Base-by-base conservation (phyloP, 495 filamentous ascomycete species). In the Penicillium pulvis region DNA sequence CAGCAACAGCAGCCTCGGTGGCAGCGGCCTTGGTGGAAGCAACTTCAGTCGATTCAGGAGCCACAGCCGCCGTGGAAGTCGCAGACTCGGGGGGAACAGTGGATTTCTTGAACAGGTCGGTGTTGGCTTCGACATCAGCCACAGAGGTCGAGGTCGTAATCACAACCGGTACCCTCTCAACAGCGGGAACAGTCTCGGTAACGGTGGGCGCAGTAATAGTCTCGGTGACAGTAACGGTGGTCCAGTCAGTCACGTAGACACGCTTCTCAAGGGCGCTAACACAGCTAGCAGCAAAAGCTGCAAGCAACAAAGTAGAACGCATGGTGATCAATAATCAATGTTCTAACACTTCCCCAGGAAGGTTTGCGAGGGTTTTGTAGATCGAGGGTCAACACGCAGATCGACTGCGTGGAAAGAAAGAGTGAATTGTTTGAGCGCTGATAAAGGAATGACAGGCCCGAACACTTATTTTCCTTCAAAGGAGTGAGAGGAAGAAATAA, bases 241-340 rank as follows among this genome's bases (percentile, higher is more conserved):
- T 82, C 70, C 80, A 76, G 28, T 83, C 75, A 50, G 79, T 84
- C 62, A 82, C 75, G 51, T 81, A 66, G 62, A 75, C 78, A 54
- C 84, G 82, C 72, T 82, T 79, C 56, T 83, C 76, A 56, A 70
- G 45, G 19, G 88, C 89, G 51, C 71, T 77, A 57, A 83, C 86
- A 60, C 84, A 63, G 72, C 88, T 75, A 58, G 83, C 73, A 50
- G 85, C 88, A 66, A 88, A 74, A 45, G 82, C 80, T 65, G 84
- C 79, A 63, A 90, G 59, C 53, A 90, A 52, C 54, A 85, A 66
- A 33, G 88, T 86, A 55, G 80, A 85, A 72, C 84, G 90, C 91
- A 95, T 94, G 53, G 30, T 54, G 66, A 59, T 64, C 55, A 66
- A 64, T 69, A 71, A 65, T 71, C 69, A 69, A 53, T 17, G 33